A percentile compares a stretch with the other conserved stretches of the same genome.
phyloP scores from a whole-genome alignment of 345 rosid species.

The Gossypium mustelinum region DNA sequence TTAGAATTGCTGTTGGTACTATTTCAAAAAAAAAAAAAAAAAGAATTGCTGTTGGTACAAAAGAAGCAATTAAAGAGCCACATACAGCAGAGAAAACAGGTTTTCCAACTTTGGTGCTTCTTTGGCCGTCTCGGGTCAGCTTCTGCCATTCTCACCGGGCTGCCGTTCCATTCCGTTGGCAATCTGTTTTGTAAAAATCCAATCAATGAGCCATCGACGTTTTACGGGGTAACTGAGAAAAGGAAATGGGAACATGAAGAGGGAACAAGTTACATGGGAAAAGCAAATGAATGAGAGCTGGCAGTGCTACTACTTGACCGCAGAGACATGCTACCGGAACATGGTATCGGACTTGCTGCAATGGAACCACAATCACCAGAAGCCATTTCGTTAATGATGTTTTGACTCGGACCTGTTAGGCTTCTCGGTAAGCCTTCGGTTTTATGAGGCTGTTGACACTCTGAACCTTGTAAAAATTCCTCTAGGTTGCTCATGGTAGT shows the following conservation, averaged over 20 bases:
- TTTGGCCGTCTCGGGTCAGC: slow-evolving; percentile 18
- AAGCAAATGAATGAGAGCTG: slow-evolving; percentile 35
- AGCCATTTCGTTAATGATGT: not conserved
- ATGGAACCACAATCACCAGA: slow-evolving; percentile 11
- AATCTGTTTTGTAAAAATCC: slow-evolving; percentile 25
- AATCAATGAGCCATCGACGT: not conserved
- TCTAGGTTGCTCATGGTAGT: slow-evolving; percentile 5
- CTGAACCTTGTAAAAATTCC: slow-evolving; percentile 1
- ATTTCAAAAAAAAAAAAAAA: too few relatives aligned
- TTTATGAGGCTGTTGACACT: slow-evolving; percentile 8
- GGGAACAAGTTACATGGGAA: slow-evolving; percentile 36
- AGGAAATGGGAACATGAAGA: not conserved
- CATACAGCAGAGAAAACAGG: slow-evolving; percentile 30
- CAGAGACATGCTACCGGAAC: slow-evolving; percentile 23
- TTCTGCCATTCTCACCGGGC: slow-evolving; percentile 41
- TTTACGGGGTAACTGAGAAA: not conserved
- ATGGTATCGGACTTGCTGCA: not conserved
- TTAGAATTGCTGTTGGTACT: not conserved
- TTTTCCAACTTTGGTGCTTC: slow-evolving; percentile 30
- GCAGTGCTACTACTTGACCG: slow-evolving; percentile 28
- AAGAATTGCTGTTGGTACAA: not conserved
- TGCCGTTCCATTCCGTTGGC: slow-evolving; percentile 39
- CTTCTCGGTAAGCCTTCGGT: not conserved
- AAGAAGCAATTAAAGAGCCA: not conserved
- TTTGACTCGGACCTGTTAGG: slow-evolving; percentile 12